Percentiles rank a stretch among this genome's conserved stretches.
phyloP scores from a whole-genome alignment of 2,329 filamentous ascomycete genomes.

The Thermoascus crustaceus region DNA sequence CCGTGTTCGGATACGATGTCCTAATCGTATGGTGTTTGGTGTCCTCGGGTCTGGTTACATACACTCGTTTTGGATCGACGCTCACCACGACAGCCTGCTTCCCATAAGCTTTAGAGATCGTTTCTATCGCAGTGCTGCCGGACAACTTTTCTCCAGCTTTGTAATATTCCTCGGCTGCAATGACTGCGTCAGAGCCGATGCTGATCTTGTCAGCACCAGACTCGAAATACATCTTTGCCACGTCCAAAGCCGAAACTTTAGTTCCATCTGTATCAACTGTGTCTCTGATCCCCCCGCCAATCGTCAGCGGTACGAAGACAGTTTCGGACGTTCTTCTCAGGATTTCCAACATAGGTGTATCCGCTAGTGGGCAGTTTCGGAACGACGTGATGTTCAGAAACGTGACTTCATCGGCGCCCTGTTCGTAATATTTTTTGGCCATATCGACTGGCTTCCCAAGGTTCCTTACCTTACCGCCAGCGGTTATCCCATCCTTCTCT shows the following conservation, averaged over 20 bases:
- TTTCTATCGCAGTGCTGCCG: conserved; percentile 87
- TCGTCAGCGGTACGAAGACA: conserved; percentile 91
- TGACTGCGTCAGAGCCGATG: conserved; percentile 89
- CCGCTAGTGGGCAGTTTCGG: conserved; percentile 84
- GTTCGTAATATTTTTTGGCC: conserved; percentile 87
- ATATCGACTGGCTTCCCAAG: conserved; percentile 95
- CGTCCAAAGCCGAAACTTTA: conserved; percentile 78
- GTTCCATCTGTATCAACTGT: conserved; percentile 83
- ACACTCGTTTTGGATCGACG: conserved; percentile 87
- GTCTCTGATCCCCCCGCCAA: conserved; percentile 92
- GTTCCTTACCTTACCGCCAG: conserved; percentile 65
- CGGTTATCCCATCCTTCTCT: conserved; percentile 62
- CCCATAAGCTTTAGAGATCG: conserved; percentile 87
- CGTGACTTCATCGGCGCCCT: conserved; percentile 92
- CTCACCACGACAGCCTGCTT: conserved; percentile 95
- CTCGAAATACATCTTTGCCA: conserved; percentile 95
- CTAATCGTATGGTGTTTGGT: conserved; percentile 68
- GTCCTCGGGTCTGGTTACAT: conserved; percentile 60
- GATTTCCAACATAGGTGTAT: conserved; percentile 94
- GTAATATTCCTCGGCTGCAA: conserved; percentile 87
- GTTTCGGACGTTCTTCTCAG: conserved; percentile 76
- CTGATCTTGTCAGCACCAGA: conserved; percentile 96
- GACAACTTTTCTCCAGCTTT: conserved; percentile 58
- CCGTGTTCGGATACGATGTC: conserved; percentile 61
- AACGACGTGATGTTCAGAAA: conserved; percentile 99